These are phyloP conservation scores for Yarrowia porcina DNA, from an alignment of 805 yeast species.

Conservation along the genomic window DNA sequence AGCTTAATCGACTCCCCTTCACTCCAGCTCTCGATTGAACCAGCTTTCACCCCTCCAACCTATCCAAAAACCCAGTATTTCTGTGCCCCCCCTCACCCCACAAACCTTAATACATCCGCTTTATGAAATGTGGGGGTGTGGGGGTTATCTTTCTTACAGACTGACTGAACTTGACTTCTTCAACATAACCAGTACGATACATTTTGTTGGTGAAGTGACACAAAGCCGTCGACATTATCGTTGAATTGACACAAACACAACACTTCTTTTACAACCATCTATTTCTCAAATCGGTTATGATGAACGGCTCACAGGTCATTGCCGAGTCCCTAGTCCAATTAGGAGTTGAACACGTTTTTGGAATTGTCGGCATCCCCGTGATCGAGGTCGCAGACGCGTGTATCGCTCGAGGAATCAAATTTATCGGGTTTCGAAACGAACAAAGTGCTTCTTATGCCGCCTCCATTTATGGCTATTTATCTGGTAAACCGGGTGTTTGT, in stretches of 20 bases:
- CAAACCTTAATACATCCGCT: neutral
- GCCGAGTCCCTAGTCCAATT: constrained; percentile 48
- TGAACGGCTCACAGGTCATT: constrained; percentile 47
- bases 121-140: neutral
- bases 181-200: neutral
- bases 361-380: constrained; percentile 73
- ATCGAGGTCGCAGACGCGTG: constrained; percentile 67
- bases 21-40: no score
- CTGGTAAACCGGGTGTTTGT: constrained; percentile 62
- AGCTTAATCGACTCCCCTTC: neutral
- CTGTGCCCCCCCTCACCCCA: neutral
- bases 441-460: constrained; percentile 78
- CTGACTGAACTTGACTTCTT: no score
- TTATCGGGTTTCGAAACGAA: constrained; percentile 64
- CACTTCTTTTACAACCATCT: no score
- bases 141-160: no score
- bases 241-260: no score
- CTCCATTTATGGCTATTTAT: constrained; percentile 62
- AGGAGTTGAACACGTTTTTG: constrained; percentile 59
- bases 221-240: no score
- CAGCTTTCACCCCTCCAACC: no score
- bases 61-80: neutral
- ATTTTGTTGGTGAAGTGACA: neutral
- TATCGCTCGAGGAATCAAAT: constrained; percentile 51
- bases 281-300: no score